Conservation (phyloP, 192 early-diverging fungal species). For the Coemansia sp. region DNA sequence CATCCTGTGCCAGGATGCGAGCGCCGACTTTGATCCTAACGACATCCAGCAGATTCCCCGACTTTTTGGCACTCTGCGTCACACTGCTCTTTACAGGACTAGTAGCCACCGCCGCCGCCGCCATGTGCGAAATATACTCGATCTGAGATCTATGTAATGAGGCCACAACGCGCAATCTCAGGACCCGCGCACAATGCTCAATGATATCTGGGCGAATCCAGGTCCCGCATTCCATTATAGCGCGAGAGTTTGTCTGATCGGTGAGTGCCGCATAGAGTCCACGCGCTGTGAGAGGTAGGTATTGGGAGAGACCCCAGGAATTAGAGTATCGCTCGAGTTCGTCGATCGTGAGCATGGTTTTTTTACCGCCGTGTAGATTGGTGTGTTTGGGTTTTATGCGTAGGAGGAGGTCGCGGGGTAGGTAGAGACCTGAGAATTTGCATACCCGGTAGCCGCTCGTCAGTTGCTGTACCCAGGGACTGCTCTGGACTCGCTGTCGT, state of each 20-base stretch:
- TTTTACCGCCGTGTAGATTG: background rate
- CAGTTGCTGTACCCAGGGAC: slow-evolving; percentile 27
- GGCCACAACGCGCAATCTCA: slow-evolving; percentile 16
- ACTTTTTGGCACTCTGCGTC: background rate
- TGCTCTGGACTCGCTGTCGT: slow-evolving; percentile 35
- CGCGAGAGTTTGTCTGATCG: background rate
- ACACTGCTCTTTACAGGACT: background rate
- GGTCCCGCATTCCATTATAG: slow-evolving; percentile 4
- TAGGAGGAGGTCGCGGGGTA: slow-evolving; percentile 13
- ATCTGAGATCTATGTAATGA: slow-evolving; percentile 26
- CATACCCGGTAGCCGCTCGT: slow-evolving; percentile 24
- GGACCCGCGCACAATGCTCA: slow-evolving; percentile 35
- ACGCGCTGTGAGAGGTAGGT: slow-evolving; percentile 18
- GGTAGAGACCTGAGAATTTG: slow-evolving; percentile 11
- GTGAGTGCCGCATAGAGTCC: slow-evolving; percentile 17
- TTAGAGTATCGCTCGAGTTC: slow-evolving; percentile 28
- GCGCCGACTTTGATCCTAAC: slow-evolving; percentile 12
- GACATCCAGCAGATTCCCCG: slow-evolving; percentile 17
- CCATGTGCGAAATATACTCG: slow-evolving; percentile 14
- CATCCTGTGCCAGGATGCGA: slow-evolving; percentile 30
- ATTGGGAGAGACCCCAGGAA: slow-evolving; percentile 11
- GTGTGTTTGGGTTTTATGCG: slow-evolving; percentile 33
- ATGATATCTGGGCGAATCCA: slow-evolving; percentile 30
- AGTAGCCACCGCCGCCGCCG: no score
- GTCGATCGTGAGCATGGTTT: slow-evolving; percentile 16